Base-by-base conservation (phyloP, 1,139 yeast genomes). In the Scheffersomyces insectosa region DNA sequence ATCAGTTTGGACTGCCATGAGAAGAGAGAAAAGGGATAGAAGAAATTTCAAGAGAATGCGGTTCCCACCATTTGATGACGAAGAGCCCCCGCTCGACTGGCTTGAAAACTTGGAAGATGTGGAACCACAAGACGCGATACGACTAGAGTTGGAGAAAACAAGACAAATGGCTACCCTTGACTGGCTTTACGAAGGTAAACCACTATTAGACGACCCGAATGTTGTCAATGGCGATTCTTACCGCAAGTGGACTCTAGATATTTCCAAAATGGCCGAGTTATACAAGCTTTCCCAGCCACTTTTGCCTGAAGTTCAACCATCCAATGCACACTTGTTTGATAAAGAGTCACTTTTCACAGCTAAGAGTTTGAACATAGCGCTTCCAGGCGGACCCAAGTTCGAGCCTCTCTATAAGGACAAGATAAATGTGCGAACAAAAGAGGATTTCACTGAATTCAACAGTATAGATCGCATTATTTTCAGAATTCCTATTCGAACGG, bases 11-110 rank as follows among this genome's bases (percentile, higher is more conserved):
- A 70, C 80, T 13, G 83, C 84, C 63, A 93, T 95, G 99, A 78
- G 98, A 56, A 75, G 93, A 42, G 99, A 93, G 60, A 93, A 95
- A 60, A 78, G 95, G 45, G 98, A 91, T 59, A 75, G 99, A 50
- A 75, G 83, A 35, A 96, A 88, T 60, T 93, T 95, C 65, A 86
- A 89, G 55, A 77, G 99, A 54, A 84, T 93, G 87, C 76, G 90
- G 43, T 87, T 93, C 54, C 99, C 99, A 1, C 93, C 96, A 0
- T 90, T 93, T 67, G 99, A 95, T 64, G 99, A 95, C 59, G 99
- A 95, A 60, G 98, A 91, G 60, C 97, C 97, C 0, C 95, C 96
- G 0, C 63, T 91, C 35, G 82, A 85, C 48, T 93, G 90, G 85
- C 59, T 82, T 20, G 95, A 89, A 47, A 86, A 88, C 54, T 70